Percentiles rank a stretch among this genome's conserved stretches.
Evolutionary conservation across 1,284 basidiomycete species (phyloP).

Genomic region (Dichomitus squalens): DNA sequence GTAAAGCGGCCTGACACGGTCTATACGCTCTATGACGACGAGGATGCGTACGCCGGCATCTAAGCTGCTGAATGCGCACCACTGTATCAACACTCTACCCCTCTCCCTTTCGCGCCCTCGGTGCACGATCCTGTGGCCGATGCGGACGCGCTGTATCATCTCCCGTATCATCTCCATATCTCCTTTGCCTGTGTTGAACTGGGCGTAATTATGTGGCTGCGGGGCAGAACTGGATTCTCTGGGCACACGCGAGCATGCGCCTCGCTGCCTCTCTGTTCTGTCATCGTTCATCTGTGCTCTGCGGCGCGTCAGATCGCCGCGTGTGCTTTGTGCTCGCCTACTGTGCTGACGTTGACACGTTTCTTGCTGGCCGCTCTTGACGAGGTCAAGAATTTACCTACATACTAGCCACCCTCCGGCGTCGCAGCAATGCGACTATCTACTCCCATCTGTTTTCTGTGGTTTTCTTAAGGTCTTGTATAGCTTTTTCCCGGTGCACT

Average conservation of each 20-base stretch:
- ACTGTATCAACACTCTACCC: slow-evolving; percentile 21
- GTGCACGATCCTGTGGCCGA: neutral
- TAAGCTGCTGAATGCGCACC: slow-evolving; percentile 32
- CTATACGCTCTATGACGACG: slow-evolving; percentile 59
- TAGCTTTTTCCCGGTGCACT: slow-evolving; percentile 3
- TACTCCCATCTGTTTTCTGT: neutral
- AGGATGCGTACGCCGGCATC: slow-evolving; percentile 69
- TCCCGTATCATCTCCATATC: slow-evolving; percentile 1
- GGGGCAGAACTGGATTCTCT: slow-evolving; percentile 34
- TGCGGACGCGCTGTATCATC: slow-evolving; percentile 18
- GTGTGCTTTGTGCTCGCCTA: slow-evolving; percentile 2
- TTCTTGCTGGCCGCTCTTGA: slow-evolving; percentile 14
- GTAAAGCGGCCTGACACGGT: slow-evolving; percentile 42
- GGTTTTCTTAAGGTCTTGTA: neutral
- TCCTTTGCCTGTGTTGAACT: slow-evolving; percentile 12
- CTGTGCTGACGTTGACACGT: neutral
- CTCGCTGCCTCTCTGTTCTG: slow-evolving; percentile 18
- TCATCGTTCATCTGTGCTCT: neutral
- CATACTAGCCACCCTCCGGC: neutral
- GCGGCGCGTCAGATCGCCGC: neutral
- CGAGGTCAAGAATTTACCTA: slow-evolving; percentile 3
- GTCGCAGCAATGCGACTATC: neutral
- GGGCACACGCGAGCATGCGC: slow-evolving; percentile 25
- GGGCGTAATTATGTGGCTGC: slow-evolving; percentile 23
- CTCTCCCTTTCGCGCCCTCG: neutral